phyloP scores from a whole-genome alignment of 1,284 basidiomycete genomes.

The Inonotus hispidus region DNA sequence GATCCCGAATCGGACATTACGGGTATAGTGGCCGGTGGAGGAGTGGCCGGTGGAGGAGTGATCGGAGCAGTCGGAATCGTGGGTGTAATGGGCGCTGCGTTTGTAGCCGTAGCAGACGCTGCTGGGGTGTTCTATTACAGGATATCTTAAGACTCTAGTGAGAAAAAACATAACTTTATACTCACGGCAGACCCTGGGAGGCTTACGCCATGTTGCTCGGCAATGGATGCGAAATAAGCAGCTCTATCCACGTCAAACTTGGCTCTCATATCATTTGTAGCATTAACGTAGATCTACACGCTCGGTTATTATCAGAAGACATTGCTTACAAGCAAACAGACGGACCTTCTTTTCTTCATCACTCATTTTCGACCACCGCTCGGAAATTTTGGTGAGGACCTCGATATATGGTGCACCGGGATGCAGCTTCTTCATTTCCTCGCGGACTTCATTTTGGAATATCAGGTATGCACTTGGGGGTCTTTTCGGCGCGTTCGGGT shows the following conservation, averaged over 20 bases:
- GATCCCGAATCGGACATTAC: not conserved
- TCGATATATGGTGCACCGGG: constrained; percentile 69
- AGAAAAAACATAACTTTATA: not conserved
- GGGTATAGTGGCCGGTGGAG: not conserved
- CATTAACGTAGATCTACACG: constrained; percentile 32
- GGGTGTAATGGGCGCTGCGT: not conserved
- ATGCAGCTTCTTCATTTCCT: constrained; percentile 59
- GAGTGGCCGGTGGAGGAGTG: not conserved
- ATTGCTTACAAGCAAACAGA: constrained; percentile 25
- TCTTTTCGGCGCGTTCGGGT: constrained; percentile 92
- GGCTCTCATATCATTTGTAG: constrained; percentile 33
- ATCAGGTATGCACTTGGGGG: constrained; percentile 93
- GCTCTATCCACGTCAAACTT: constrained; percentile 31
- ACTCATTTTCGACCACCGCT: constrained; percentile 68
- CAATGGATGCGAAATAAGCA: constrained; percentile 26
- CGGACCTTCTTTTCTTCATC: constrained; percentile 70
- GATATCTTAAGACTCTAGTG: not conserved
- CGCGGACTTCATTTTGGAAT: constrained; percentile 90
- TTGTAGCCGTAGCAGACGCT: not conserved
- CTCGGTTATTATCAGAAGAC: constrained; percentile 33
- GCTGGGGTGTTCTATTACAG: not conserved
- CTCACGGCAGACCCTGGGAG: not conserved
- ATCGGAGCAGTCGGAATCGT: not conserved
- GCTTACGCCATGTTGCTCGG: not conserved
- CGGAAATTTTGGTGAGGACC: constrained; percentile 65